Evolutionary conservation across 2,329 filamentous ascomycete species (phyloP).

Genomic region (Talaromyces funiculosus): DNA sequence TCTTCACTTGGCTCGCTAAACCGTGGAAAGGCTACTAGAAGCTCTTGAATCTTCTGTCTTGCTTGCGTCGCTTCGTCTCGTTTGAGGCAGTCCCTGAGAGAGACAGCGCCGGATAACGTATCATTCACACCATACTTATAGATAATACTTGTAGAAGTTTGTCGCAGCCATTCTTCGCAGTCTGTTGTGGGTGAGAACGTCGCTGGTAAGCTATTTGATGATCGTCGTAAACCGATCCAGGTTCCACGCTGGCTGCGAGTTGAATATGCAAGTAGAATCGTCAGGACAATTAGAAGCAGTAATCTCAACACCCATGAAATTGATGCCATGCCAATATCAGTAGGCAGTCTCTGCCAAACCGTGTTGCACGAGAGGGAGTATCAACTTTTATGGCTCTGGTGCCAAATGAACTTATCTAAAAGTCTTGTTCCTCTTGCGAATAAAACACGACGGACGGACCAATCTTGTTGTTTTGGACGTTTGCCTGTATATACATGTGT

Average conservation of each 20-base stretch:
- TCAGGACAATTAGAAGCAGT: not conserved
- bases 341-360: not conserved
- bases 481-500: too few species aligned
- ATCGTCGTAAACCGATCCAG: not conserved
- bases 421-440: not conserved
- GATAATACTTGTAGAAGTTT: not conserved
- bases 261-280: not conserved
- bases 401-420: not conserved
- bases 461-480: too few species aligned
- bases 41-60: conserved; percentile 1
- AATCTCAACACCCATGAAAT: not conserved
- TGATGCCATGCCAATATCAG: not conserved
- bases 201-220: not conserved
- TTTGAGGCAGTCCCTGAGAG: not conserved
- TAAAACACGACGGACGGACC: not conserved
- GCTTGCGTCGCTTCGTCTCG: conserved; percentile 4
- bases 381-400: not conserved
- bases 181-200: conserved; percentile 1
- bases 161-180: not conserved
- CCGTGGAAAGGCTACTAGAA: not conserved
- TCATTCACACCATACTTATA: not conserved
- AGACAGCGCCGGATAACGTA: not conserved
- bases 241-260: not conserved
- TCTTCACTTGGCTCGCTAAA: not conserved
- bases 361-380: not conserved